A percentile compares a stretch with the other conserved stretches of the same genome.
phyloP scores from a whole-genome alignment of 2,329 filamentous ascomycete genomes.

The Trichoderma sp. region DNA sequence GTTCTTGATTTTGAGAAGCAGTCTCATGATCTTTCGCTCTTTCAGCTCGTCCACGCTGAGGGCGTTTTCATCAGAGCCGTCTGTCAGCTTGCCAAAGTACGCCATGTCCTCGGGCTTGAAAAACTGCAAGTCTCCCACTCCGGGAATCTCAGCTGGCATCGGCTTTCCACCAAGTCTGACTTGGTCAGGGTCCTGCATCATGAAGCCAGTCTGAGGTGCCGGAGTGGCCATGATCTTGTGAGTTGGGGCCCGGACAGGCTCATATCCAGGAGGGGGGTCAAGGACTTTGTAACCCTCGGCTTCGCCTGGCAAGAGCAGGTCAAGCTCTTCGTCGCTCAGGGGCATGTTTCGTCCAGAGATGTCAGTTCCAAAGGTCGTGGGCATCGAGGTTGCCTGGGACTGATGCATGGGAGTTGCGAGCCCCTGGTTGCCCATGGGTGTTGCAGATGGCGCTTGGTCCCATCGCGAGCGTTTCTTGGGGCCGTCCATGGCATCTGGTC shows the following conservation, averaged over 20 bases:
- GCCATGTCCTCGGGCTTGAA: constrained; percentile 99
- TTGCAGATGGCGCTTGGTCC: constrained; percentile 84
- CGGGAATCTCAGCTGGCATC: constrained; percentile 90
- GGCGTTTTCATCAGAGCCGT: constrained; percentile 86
- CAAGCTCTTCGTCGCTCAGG: constrained; percentile 89
- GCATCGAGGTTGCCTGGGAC: constrained; percentile 53
- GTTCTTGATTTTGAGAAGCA: constrained; percentile 98
- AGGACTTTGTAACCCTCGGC: constrained; percentile 90
- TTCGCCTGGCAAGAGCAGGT: constrained; percentile 83
- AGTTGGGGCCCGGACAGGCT: constrained; percentile 72
- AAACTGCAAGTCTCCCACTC: constrained; percentile 93
- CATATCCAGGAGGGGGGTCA: constrained; percentile 87
- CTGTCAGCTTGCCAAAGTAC: constrained; percentile 96
- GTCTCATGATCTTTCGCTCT: constrained; percentile 96
- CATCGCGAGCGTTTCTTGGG: constrained; percentile 80
- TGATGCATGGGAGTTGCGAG: constrained; percentile 75
- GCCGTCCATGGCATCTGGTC: constrained; percentile 55
- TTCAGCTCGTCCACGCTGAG: constrained; percentile 94
- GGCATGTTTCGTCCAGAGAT: constrained; percentile 75
- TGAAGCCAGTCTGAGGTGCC: constrained; percentile 78
- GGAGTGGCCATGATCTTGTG: constrained; percentile 74
- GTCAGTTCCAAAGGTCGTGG: constrained; percentile 75
- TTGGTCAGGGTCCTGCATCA: constrained; percentile 95
- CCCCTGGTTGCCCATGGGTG: constrained; percentile 70
- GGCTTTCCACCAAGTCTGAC: constrained; percentile 81